Percentiles rank a stretch among this genome's conserved stretches.
Evolutionary conservation across 192 early-diverging fungal genomes (phyloP).

Genomic region (Glomus cerebriforme): DNA sequence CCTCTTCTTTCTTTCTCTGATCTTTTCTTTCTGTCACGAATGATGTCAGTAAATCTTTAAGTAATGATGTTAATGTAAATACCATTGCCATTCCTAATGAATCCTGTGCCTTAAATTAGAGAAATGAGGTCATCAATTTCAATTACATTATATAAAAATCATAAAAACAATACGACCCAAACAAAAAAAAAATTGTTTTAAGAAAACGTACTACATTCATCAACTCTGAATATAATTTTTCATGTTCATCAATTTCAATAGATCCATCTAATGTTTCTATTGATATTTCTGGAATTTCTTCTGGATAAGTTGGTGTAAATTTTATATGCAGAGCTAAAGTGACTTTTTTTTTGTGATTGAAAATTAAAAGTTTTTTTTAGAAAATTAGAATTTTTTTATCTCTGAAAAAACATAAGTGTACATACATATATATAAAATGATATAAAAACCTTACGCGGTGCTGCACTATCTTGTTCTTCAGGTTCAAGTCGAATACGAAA

Average conservation of each 20-base stretch:
- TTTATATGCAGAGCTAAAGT: slow-evolving; percentile 55
- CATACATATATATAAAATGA: neutral
- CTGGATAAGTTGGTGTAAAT: slow-evolving; percentile 76
- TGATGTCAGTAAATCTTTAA: slow-evolving; percentile 74
- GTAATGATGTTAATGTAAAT: slow-evolving; percentile 75
- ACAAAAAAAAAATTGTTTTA: neutral
- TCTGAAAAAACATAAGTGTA: too few species aligned
- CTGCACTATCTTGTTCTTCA: slow-evolving; percentile 66
- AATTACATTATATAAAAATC: neutral
- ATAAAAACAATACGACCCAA: neutral
- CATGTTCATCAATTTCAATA: slow-evolving; percentile 40
- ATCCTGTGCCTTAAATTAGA: slow-evolving; percentile 58
- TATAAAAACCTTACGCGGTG: slow-evolving; percentile 47
- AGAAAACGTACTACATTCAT: slow-evolving; percentile 30
- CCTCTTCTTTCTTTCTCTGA: slow-evolving; percentile 46
- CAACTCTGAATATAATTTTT: slow-evolving; percentile 36
- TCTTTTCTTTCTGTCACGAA: slow-evolving; percentile 59
- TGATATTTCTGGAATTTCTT: slow-evolving; percentile 65
- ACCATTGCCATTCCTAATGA: slow-evolving; percentile 92
- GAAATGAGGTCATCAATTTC: neutral
- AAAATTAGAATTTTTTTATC: too few species aligned
- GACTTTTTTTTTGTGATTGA: slow-evolving; percentile 32
- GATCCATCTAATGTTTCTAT: slow-evolving; percentile 56
- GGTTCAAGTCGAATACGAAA: slow-evolving; percentile 60
- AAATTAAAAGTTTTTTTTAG: neutral